These are phyloP conservation scores for Jimgerdemannia lactiflua DNA, from an alignment of 192 early-diverging fungal species.

Conservation along the genomic window DNA sequence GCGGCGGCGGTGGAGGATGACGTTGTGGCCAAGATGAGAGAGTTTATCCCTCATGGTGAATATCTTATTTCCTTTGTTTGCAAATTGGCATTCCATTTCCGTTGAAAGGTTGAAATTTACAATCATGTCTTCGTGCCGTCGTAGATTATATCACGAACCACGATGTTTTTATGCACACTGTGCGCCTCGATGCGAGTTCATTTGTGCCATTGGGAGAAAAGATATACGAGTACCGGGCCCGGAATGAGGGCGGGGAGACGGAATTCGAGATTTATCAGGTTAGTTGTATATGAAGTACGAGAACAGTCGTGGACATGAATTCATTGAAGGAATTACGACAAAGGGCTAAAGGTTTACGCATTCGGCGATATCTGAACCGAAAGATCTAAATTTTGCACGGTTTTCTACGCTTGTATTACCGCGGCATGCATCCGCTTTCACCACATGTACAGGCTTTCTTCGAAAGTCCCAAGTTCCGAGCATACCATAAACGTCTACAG, in stretches of 20 bases:
- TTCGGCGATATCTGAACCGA: too few relatives aligned
- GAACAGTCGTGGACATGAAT: too few relatives aligned
- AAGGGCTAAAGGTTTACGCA: too few relatives aligned
- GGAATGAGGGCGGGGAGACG: slow-evolving; percentile 33
- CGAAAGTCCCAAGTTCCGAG: slow-evolving; percentile 58
- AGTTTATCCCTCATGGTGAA: slow-evolving; percentile 56
- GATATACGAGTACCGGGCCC: slow-evolving; percentile 62
- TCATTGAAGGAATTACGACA: too few relatives aligned
- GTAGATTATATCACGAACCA: slow-evolving; percentile 51
- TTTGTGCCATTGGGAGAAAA: slow-evolving; percentile 84
- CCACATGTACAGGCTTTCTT: slow-evolving; percentile 47
- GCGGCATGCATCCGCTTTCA: not conserved
- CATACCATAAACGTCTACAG: slow-evolving; percentile 80
- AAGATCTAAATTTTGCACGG: too few relatives aligned
- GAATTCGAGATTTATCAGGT: slow-evolving; percentile 75
- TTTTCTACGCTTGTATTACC: not conserved
- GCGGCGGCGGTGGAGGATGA: slow-evolving; percentile 55
- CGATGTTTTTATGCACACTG: slow-evolving; percentile 61
- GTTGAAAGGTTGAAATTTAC: not conserved
- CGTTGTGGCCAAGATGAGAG: slow-evolving; percentile 51
- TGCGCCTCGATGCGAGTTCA: slow-evolving; percentile 51
- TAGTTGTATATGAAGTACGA: not conserved
- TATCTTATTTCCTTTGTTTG: not conserved
- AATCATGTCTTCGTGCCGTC: not conserved
- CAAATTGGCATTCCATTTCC: too few relatives aligned